A percentile compares a stretch with the other conserved stretches of the same genome.
These are phyloP conservation scores for Chloroidium sp. DNA, from an alignment of 163 green algal genomes.

Conservation along the genomic window DNA sequence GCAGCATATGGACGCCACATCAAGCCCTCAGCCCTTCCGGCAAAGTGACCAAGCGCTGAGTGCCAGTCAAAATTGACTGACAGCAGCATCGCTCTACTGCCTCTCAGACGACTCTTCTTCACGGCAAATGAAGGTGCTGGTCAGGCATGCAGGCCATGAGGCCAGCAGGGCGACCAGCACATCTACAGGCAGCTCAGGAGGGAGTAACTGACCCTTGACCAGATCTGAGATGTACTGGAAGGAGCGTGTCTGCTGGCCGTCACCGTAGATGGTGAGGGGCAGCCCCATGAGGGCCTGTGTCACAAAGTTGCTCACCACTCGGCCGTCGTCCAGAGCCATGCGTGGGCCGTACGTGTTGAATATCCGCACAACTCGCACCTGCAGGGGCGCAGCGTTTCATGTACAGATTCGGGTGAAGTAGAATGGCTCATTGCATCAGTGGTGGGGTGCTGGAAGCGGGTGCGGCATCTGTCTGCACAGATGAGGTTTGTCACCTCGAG, in stretches of 20 bases:
- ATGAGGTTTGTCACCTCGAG: conserved; percentile 47
- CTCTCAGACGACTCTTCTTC: neutral
- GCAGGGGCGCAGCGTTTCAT: neutral
- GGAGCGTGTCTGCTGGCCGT: conserved; percentile 94
- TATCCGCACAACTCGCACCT: conserved; percentile 96
- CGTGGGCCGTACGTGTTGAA: conserved; percentile 99
- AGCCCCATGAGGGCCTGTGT: conserved; percentile 75
- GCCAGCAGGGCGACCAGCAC: neutral
- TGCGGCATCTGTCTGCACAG: neutral
- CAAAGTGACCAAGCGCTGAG: too few species aligned
- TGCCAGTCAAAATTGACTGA: too few species aligned
- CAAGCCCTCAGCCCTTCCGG: too few species aligned
- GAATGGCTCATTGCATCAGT: neutral
- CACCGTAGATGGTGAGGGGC: conserved; percentile 95
- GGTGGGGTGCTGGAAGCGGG: neutral
- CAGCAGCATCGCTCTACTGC: too few species aligned
- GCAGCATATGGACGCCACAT: too few species aligned
- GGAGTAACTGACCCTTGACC: conserved; percentile 29
- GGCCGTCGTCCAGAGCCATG: conserved; percentile 98
- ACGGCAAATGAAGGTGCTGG: neutral
- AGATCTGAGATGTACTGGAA: conserved; percentile 94
- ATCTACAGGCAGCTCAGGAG: neutral
- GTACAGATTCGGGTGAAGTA: too few species aligned
- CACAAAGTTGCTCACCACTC: conserved; percentile 99
- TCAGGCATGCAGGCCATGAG: neutral